Evolutionary conservation across 768 basidiomycete genomes (phyloP), one percentile per base, ranked within the genome.

Genomic region (Pleurotus tuoliensis): DNA sequence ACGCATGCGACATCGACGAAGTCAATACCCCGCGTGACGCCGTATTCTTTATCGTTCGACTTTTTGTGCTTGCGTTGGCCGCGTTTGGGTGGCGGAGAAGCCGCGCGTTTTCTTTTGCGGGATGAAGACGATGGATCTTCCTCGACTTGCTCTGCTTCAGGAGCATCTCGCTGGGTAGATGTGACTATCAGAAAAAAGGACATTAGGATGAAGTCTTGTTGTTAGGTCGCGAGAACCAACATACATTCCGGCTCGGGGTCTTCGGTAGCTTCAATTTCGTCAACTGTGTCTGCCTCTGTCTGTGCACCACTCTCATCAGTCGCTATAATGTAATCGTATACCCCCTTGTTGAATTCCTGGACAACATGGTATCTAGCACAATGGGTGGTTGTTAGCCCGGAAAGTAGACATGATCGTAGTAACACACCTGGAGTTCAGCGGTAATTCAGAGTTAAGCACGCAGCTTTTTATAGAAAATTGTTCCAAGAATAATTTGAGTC

Each of bases 271-370:
- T 66, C 76, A 53, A 82, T 82, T 9, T 71, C 71, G 8, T 76
- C 78, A 55, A 86, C 83, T 7, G 59, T 62, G 22, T 72, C 70
- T n/a, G 62, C 56, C 56, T 81, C 82, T 1, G 75, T 73, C 3
- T 74, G 76, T 3, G 77, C 75, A 0, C 84, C 82, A 56, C 84
- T 85, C 71, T 98, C 97, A 66, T 98, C 96, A 8, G 95, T 96
- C 0, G 97, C 97, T 55, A 99, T 97, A 60, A 98, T 94, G 69
- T 98, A 98, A 68, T 99, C 94, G 64, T 98, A 98, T 6, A 97
- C 92, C 2, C 97, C 97, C 63, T 92, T 91, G 71, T 99, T 99
- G 67, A 99, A 99, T 70, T 98, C 97, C 64, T 99, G 95, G 1
- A 99, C 97, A 1, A 89, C 88, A 65, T 99, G 97, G 65, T 94